Evolutionary conservation across 495 filamentous ascomycete genomes (phyloP).

Genomic region (Penicillium paradoxum): DNA sequence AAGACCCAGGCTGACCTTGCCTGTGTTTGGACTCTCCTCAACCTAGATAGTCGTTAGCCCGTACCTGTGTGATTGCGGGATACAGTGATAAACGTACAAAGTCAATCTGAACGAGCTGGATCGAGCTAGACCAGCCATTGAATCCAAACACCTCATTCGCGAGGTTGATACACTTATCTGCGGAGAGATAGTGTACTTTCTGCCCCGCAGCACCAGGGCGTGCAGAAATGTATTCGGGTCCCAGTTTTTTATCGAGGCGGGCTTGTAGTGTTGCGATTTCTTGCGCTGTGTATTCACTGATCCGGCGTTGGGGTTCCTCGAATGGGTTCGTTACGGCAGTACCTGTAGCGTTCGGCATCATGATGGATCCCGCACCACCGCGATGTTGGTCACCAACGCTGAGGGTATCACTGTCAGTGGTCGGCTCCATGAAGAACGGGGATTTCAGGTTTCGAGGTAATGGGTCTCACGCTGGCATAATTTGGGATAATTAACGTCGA

Average conservation of each 20-base stretch:
- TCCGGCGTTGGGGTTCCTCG: slow-evolving; percentile 59
- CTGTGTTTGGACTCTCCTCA: slow-evolving; percentile 54
- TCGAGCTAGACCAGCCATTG: slow-evolving; percentile 93
- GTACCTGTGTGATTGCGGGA: no score
- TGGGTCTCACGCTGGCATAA: slow-evolving; percentile 45
- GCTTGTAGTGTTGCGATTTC: slow-evolving; percentile 86
- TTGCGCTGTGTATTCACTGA: slow-evolving; percentile 77
- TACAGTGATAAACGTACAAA: slow-evolving; percentile 53
- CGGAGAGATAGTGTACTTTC: slow-evolving; percentile 85
- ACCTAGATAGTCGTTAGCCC: slow-evolving; percentile 44
- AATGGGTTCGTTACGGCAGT: slow-evolving; percentile 63
- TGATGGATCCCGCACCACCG: slow-evolving; percentile 30
- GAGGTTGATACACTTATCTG: slow-evolving; percentile 90
- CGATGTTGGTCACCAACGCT: slow-evolving; percentile 81
- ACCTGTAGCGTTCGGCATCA: slow-evolving; percentile 34
- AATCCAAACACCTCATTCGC: slow-evolving; percentile 99
- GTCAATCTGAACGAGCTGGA: slow-evolving; percentile 85
- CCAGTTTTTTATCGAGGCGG: slow-evolving; percentile 87
- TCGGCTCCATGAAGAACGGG: neutral
- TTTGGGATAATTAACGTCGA: slow-evolving; percentile 3
- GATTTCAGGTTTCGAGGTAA: neutral
- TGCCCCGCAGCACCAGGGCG: slow-evolving; percentile 73
- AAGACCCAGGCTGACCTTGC: slow-evolving; percentile 74
- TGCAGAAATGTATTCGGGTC: slow-evolving; percentile 90
- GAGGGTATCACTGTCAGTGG: slow-evolving; percentile 26